phyloP scores from a whole-genome alignment of 257 asterid species.

The Jacaranda mimosifolia region DNA sequence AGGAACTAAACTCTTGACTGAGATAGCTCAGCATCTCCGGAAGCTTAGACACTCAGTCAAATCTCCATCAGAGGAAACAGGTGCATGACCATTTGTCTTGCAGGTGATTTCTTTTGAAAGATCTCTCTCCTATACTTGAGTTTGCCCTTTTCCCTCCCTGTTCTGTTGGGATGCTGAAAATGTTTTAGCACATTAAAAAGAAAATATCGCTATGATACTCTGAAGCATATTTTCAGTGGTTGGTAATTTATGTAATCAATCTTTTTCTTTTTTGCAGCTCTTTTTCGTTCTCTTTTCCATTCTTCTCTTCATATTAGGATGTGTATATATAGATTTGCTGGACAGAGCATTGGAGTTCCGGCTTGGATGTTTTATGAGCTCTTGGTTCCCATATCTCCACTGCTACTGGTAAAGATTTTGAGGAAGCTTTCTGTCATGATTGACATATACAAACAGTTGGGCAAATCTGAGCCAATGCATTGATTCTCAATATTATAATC shows the following conservation, averaged over 20 bases:
- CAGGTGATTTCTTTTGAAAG: slow-evolving; percentile 30
- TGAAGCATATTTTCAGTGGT: background rate
- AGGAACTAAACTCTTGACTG: slow-evolving; percentile 69
- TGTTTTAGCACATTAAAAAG: too few relatives aligned
- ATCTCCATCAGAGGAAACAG: slow-evolving; percentile 35
- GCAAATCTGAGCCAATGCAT: background rate
- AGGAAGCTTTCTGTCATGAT: background rate
- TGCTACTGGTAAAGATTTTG: slow-evolving; percentile 7
- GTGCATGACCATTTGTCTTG: slow-evolving; percentile 35
- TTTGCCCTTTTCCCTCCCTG: background rate
- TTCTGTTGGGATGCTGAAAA: too few relatives aligned
- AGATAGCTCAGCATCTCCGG: slow-evolving; percentile 78
- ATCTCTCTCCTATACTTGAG: background rate
- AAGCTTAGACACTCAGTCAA: slow-evolving; percentile 47
- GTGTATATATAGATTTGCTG: slow-evolving; percentile 19
- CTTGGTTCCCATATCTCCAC: slow-evolving; percentile 22
- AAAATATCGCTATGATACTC: too few relatives aligned
- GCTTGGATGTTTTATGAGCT: slow-evolving; percentile 14
- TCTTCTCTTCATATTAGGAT: slow-evolving; percentile 31
- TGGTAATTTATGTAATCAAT: background rate
- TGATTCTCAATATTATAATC: background rate
- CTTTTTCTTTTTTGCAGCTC: slow-evolving; percentile 26
- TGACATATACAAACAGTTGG: background rate
- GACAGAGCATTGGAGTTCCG: slow-evolving; percentile 13
- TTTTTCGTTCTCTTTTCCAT: slow-evolving; percentile 27